Base-by-base conservation (phyloP, 2,329 filamentous ascomycete genomes). In the Daldinia sp. region DNA sequence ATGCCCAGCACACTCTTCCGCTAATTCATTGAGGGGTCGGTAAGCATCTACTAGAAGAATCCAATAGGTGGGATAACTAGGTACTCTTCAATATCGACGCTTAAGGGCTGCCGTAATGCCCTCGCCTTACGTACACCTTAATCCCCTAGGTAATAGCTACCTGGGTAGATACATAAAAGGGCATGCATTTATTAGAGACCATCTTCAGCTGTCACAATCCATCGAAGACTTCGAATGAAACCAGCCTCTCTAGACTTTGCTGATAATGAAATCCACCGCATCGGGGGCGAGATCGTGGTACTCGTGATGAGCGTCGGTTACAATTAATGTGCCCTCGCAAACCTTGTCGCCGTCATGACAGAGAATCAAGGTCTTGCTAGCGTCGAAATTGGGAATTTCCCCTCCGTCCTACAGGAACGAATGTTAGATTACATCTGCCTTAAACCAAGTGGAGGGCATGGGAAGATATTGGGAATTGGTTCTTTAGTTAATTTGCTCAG, bases 311-410 rank as follows among this genome's bases (percentile, higher is more conserved):
- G 66, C 64, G 35, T 63, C 61, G 3, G 79, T 70, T 4, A 79
- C 70, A 53, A 80, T 74, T 19, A 78, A 69, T 0, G 80, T 80
- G 30, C 83, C 80, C 3, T 72, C 55, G 61, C 84, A 87, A 4
- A 87, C 83, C 8, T 80, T 74, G 65, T 87, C 84, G 0, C 81
- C 83, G 3, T 65, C 45, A 27, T 82, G 78, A 61, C 84, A 86
- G 34, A 81, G 79, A 17, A 82, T 80, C 68, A 82, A 63, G 2
- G 73, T 68, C 56, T 75, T 58, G 35, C 59, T 63, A 27, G 66
- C 51, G 5, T 70, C 71, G 50, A 75, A 76, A 10, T 71, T 70
- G 7, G 76, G 76, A n/a, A 79, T 71, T 25, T 64, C 61, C 0
- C 72, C 73, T 1, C 61, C 57, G 50, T 78, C 75, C 65, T 77